Evolutionary conservation across 192 early-diverging fungal species (phyloP).

Genomic region (Coemansia sp.): DNA sequence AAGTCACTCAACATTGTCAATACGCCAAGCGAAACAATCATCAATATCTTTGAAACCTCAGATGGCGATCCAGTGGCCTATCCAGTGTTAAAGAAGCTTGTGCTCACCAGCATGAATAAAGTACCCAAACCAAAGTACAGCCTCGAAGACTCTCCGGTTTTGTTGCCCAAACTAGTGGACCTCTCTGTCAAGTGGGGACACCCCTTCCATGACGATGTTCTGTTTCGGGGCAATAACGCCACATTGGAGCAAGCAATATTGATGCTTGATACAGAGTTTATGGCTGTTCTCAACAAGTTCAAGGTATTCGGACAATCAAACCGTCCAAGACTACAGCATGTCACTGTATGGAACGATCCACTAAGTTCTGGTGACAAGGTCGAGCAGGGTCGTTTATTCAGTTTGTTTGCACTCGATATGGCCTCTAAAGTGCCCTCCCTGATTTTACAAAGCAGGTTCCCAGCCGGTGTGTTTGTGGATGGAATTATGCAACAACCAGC

Average conservation of each 20-base stretch:
- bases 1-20: neutral
- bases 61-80: neutral
- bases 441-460: neutral
- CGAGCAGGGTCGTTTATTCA: neutral
- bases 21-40: too few species aligned
- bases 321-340: neutral
- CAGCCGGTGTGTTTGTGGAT: neutral
- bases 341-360: neutral
- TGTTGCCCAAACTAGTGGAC: neutral
- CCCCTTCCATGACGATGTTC: constrained; percentile 6
- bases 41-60: neutral
- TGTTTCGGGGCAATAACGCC: constrained; percentile 1
- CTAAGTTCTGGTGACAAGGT: neutral
- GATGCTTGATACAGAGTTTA: neutral
- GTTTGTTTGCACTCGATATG: neutral
- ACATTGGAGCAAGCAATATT: neutral
- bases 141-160: neutral
- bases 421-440: neutral
- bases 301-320: neutral
- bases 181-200: neutral
- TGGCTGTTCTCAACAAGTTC: neutral
- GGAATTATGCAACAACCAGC: neutral
- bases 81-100: neutral
- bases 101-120: neutral
- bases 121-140: constrained; percentile 4